Evolutionary conservation across 2,329 filamentous ascomycete genomes (phyloP).

Genomic region (Paramyrothecium roridum): DNA sequence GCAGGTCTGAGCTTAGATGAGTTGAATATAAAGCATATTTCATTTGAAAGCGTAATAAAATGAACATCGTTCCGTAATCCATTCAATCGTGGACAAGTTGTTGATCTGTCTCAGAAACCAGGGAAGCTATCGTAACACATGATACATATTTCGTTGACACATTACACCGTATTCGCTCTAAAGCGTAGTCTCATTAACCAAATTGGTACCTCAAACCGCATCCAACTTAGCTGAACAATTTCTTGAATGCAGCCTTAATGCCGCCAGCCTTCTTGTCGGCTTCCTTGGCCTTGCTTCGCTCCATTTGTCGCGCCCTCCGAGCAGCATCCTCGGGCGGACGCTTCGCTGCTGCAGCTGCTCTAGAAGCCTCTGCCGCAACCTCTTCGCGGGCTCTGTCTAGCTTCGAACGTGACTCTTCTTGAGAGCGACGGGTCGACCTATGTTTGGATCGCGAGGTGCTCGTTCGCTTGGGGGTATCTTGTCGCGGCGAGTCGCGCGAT

Average conservation of each 20-base stretch:
- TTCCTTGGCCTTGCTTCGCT: slow-evolving; percentile 27
- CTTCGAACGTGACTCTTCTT: slow-evolving; percentile 20
- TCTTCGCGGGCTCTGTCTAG: slow-evolving; percentile 18
- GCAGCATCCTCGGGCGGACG: slow-evolving; percentile 25
- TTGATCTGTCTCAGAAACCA: background rate
- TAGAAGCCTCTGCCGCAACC: slow-evolving; percentile 16
- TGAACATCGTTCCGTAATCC: background rate
- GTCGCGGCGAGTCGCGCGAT: slow-evolving; percentile 3
- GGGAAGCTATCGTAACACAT: slow-evolving; percentile 2
- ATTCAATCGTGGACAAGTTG: background rate
- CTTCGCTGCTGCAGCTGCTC: slow-evolving; percentile 16
- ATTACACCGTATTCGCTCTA: background rate
- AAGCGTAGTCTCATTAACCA: background rate
- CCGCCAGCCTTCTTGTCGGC: slow-evolving; percentile 24
- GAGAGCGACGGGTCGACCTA: slow-evolving; percentile 20
- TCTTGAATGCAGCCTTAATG: slow-evolving; percentile 26
- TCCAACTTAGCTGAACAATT: slow-evolving; percentile 18
- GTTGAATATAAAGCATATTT: no score
- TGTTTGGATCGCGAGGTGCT: slow-evolving; percentile 19
- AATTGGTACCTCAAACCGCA: slow-evolving; percentile 3
- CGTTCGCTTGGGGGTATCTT: background rate
- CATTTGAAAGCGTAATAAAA: background rate
- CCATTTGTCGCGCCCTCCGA: slow-evolving; percentile 27
- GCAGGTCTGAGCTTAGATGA: no score
- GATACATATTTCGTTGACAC: slow-evolving; percentile 1